phyloP scores from a whole-genome alignment of 2,329 filamentous ascomycete species.

The Alternaria sp. region DNA sequence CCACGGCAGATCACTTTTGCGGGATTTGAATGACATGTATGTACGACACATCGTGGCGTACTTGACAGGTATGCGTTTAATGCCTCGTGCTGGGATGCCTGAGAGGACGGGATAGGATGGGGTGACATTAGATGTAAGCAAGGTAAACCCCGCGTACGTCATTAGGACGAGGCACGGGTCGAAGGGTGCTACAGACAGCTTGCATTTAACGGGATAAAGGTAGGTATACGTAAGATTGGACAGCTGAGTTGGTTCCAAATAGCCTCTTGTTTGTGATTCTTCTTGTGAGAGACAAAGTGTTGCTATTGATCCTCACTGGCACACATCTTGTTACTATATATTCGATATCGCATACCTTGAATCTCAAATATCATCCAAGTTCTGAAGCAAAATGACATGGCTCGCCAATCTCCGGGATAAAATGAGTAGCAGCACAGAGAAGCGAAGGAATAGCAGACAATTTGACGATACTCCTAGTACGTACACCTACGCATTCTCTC shows the following conservation, averaged over 20 bases:
- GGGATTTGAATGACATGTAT: not conserved
- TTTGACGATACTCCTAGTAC: not conserved
- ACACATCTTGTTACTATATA: not conserved
- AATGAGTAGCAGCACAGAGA: not conserved
- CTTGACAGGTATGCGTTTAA: not conserved
- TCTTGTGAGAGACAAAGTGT: not conserved
- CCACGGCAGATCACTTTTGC: not conserved
- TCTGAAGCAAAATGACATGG: not conserved
- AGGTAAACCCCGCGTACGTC: not conserved
- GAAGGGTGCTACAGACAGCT: not conserved
- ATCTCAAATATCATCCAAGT: not conserved
- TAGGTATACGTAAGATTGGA: not conserved
- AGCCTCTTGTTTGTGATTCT: not conserved
- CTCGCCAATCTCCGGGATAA: not conserved
- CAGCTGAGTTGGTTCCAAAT: not conserved
- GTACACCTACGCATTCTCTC: not conserved
- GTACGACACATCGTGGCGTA: not conserved
- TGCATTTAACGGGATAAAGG: not conserved
- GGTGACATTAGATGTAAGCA: not conserved
- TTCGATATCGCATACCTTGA: not conserved
- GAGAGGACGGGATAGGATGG: not conserved
- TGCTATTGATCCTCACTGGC: not conserved
- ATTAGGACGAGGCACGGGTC: not conserved
- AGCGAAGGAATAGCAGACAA: not conserved
- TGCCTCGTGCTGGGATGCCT: not conserved